These are phyloP conservation scores for Starmerella riodocensis DNA, from an alignment of 805 yeast genomes.

Conservation along the genomic window DNA sequence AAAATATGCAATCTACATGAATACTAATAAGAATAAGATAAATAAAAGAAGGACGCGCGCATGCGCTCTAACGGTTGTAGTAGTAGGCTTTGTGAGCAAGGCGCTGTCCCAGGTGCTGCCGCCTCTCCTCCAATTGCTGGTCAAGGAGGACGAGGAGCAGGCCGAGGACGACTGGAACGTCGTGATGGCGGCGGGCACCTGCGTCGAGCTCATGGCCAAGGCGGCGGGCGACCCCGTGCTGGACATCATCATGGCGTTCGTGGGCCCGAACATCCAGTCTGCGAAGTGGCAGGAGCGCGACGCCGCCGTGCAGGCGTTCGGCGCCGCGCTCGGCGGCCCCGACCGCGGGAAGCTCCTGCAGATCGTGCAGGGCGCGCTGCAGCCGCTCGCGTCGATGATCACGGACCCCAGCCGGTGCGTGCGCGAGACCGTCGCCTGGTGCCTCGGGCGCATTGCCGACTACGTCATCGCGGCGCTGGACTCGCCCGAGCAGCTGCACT, in stretches of 20 bases:
- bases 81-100: constrained; percentile 75
- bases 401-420: constrained; percentile 69
- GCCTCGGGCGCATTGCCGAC: constrained; percentile 92
- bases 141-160: constrained; percentile 83
- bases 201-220: constrained; percentile 86
- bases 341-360: constrained; percentile 53
- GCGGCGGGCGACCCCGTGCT: constrained; percentile 77
- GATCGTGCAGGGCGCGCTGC: constrained; percentile 69
- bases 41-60: too few relatives aligned
- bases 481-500: constrained; percentile 49
- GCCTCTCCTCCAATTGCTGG: constrained; percentile 61
- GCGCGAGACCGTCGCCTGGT: constrained; percentile 96
- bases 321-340: constrained; percentile 92
- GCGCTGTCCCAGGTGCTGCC: constrained; percentile 83
- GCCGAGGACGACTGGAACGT: constrained; percentile 93
- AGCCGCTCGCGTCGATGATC: constrained; percentile 63
- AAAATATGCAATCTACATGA: too few relatives aligned
- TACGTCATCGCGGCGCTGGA: constrained; percentile 59
- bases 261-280: constrained; percentile 53
- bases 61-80: too few relatives aligned
- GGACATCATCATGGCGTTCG: constrained; percentile 72
- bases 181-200: constrained; percentile 97
- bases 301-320: constrained; percentile 98
- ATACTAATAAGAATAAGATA: too few relatives aligned
- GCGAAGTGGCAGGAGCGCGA: constrained; percentile 76